Evolutionary conservation across 345 rosid genomes (phyloP), one percentile per base, ranked within the genome.

Genomic region (Ceriops decandra): DNA sequence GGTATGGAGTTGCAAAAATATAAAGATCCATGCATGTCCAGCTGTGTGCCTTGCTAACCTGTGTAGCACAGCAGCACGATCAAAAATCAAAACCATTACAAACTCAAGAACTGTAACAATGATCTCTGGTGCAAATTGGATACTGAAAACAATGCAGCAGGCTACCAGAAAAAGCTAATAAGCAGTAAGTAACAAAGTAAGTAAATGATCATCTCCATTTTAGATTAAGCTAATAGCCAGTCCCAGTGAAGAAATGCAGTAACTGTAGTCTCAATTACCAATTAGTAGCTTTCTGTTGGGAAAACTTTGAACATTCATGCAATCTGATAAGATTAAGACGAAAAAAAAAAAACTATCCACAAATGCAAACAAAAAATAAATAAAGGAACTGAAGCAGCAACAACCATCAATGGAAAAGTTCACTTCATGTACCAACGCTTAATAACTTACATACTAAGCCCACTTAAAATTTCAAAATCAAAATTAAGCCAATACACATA

Each of bases 1-100:
- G 92, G 60, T 91, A 91, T 52, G 98, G 97, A 71, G 98, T 89
- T 31, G 91, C 98, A 78, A 93, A 93, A 47, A 93, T 86, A 80
- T 95, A 95, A 65, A 95, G 74, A 84, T 95, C 99, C 95, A 91
- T 86, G 63, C 99, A 95, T 0, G 99, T 89, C 97, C 97, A 95
- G 68, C 99, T 95, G 80, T 91, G 99, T 52, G 97, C 86, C 35
- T 88, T 77, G 60, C 71, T 80, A 17, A 85, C 90, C 99, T 95
- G 85, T 49, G 77, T n/a, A 70, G 70, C 56, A 69, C 21, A 65
- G 47, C 68, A 67, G 52, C 49, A 42, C 15, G 49, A 42, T 42
- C 5, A 16, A 57, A 13, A 8, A 30, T 67, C 69, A 52, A 35
- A 66, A 57, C 52, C 74, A 74, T 35, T 74, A 56, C 46, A 51